Conservation (phyloP, 768 basidiomycete genomes). For the Russula compacta region DNA sequence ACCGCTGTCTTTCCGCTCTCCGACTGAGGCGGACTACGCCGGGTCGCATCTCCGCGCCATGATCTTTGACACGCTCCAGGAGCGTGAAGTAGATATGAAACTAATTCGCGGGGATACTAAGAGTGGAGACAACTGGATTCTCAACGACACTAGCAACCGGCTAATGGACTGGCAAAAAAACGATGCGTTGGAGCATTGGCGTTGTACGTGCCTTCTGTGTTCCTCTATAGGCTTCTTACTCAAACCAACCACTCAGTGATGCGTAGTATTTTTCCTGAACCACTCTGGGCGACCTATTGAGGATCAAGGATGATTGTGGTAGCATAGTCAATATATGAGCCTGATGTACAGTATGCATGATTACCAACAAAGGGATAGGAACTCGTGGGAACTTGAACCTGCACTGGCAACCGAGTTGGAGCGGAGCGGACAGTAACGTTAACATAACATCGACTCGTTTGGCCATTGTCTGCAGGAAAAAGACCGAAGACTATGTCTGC, state of each 20-base stretch:
- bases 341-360: too few species aligned
- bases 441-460: background rate
- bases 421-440: too few species aligned
- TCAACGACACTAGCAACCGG: constrained; percentile 56
- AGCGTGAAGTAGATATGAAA: constrained; percentile 20
- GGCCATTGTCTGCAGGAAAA: background rate
- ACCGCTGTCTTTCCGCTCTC: constrained; percentile 50
- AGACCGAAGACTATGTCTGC: constrained; percentile 7
- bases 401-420: background rate
- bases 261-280: constrained; percentile 62
- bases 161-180: constrained; percentile 57
- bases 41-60: constrained; percentile 57
- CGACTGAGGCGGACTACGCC: constrained; percentile 50
- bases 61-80: constrained; percentile 41
- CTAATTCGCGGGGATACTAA: constrained; percentile 25
- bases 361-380: too few species aligned
- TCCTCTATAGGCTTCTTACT: background rate
- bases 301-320: background rate
- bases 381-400: background rate
- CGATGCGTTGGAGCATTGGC: constrained; percentile 69
- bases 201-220: constrained; percentile 36
- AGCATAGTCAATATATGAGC: background rate
- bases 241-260: constrained; percentile 42
- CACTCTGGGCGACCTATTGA: constrained; percentile 75
- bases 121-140: constrained; percentile 37